phyloP scores from a whole-genome alignment of 768 basidiomycete genomes.

The Russula griseocarnosa region DNA sequence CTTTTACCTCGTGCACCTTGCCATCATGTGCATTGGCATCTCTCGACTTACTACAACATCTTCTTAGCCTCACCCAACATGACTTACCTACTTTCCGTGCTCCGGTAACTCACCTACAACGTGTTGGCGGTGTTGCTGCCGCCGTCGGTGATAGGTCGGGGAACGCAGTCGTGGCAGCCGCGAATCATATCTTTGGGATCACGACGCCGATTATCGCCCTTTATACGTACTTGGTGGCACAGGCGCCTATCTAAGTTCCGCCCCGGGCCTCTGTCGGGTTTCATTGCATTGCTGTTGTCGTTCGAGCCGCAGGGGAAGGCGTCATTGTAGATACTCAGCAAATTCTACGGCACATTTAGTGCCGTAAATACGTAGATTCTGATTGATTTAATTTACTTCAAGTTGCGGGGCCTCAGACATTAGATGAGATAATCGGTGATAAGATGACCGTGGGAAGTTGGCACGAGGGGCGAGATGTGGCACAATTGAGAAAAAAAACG shows the following conservation, averaged over 20 bases:
- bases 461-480: too few relatives aligned
- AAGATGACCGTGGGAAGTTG: too few relatives aligned
- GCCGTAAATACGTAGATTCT: not conserved
- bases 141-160: slow-evolving; percentile 36
- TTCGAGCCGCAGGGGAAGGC: slow-evolving; percentile 57
- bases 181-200: slow-evolving; percentile 57
- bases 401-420: not conserved
- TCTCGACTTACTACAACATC: too few relatives aligned
- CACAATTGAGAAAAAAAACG: too few relatives aligned
- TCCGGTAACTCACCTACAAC: too few relatives aligned
- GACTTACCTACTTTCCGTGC: too few relatives aligned
- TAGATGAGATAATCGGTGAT: too few relatives aligned
- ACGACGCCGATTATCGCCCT: slow-evolving; percentile 53
- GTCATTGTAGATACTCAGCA: slow-evolving; percentile 36
- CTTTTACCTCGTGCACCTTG: too few relatives aligned
- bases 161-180: slow-evolving; percentile 48
- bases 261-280: too few relatives aligned
- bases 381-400: not conserved
- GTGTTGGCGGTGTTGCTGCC: too few relatives aligned
- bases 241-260: slow-evolving; percentile 54
- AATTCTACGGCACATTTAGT: not conserved
- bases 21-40: too few relatives aligned
- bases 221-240: slow-evolving; percentile 45
- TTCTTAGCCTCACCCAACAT: too few relatives aligned
- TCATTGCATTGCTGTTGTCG: slow-evolving; percentile 49